These are phyloP conservation scores for Ophiostoma montium DNA, from an alignment of 2,329 filamentous ascomycete species.

Conservation along the genomic window DNA sequence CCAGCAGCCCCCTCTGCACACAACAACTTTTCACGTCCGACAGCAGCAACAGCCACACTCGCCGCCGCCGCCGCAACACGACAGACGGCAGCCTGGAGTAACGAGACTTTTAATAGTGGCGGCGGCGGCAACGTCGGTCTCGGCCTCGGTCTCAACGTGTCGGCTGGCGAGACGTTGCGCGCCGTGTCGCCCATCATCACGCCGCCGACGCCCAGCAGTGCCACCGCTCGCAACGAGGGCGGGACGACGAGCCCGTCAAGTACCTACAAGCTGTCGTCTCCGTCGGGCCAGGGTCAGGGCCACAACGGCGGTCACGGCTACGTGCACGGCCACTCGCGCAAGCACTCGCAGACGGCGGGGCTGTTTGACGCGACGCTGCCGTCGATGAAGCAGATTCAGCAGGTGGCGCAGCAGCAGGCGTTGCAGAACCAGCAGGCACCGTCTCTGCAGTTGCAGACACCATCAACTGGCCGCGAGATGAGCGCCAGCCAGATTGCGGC, in stretches of 20 bases:
- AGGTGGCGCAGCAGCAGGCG: conserved; percentile 35
- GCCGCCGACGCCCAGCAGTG: conserved; percentile 20
- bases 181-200: conserved; percentile 30
- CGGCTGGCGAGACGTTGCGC: conserved; percentile 16
- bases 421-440: conserved; percentile 2
- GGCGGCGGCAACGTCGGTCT: not conserved
- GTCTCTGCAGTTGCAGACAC: conserved; percentile 13
- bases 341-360: conserved; percentile 60
- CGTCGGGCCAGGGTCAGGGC: too few species aligned
- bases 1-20: conserved; percentile 21
- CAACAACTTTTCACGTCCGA: conserved; percentile 45
- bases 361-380: conserved; percentile 63
- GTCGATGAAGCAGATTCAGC: conserved; percentile 41
- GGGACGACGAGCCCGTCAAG: conserved; percentile 16
- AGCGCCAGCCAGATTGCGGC: conserved; percentile 68
- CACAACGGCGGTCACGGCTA: not conserved
- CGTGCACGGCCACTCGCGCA: conserved; percentile 35
- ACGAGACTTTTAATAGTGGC: not conserved
- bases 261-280: conserved; percentile 8
- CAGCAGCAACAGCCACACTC: conserved; percentile 21
- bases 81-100: not conserved
- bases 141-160: conserved; percentile 1
- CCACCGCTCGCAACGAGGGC: conserved; percentile 7
- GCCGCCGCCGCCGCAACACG: conserved; percentile 12
- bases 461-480: conserved; percentile 22